Base-by-base conservation (phyloP, 306 rosid genomes). In the Dalbergia cultrata region DNA sequence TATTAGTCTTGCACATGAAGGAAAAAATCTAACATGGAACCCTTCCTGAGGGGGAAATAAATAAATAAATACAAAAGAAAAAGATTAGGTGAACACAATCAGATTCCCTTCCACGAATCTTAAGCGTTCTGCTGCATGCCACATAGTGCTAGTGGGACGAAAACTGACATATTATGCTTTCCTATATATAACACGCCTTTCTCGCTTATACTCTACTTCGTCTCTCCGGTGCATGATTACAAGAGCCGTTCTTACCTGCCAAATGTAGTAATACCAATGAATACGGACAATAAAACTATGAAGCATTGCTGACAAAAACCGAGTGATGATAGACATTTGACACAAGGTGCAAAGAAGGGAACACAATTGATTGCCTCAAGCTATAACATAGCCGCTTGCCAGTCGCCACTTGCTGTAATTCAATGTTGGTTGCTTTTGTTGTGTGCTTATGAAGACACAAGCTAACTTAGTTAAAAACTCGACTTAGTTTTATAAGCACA, bases 141-240 rank as follows among this genome's bases (percentile, higher is more conserved):
- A n/a, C 67, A 26, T 43, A 19, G 81, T 17, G 31, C 31, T 26
- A 16, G 77, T 21, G 60, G 70, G 14, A 54, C 13, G 4, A 72
- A 58, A 77, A 33, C 73, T 70, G 61, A 69, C 13, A 19, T 33
- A 44, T 74, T 81, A 95, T 13, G 94, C 93, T 85, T 95, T 95
- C 68, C 99, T 89, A 53, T 53, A 82, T 84, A 95, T 81, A 70
- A 91, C 83, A 37, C 97, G 95, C 72, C 94, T 90, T 72, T 93
- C 99, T 80, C 99, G 86, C 86, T 93, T 95, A 87, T 95, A 95
- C 76, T 95, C 98, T n/a, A 95, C 94, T 90, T 95, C 99, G 8
- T 95, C 99, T 83, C 98, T 90, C 87, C 93, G 99, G 86, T 95
- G 99, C 99, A 95, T 95, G 67, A 92, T 89, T 76, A 95, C 75